Evolutionary conservation across 805 yeast genomes (phyloP), one percentile per base, ranked within the genome.

Genomic region (Suhomyces kilbournensis): DNA sequence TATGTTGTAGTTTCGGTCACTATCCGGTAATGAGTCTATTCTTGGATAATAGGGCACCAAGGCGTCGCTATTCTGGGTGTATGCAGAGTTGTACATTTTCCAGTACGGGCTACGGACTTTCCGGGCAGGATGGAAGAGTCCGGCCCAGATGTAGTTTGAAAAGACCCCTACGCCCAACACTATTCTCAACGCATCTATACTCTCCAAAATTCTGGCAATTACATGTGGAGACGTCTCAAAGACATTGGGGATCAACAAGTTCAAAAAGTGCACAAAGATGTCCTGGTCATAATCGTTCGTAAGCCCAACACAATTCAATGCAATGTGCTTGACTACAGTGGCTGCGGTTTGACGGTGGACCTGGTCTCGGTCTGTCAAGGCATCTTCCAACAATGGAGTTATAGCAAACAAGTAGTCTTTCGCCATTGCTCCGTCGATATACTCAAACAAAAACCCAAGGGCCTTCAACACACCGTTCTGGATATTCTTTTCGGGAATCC

Each of bases 341-440:
- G 98, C 90, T 0, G 97, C 97, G 0, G 97, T 93, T 68, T 94
- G 99, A 46, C 99, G 80, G 63, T 92, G 97, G 4, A 93, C 97
- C 46, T 84, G 85, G 65, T 91, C 97, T 52, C 97, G 77, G 64
- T 92, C 96, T 0, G 89, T 88, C 28, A 94, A 70, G 0, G 98
- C 97, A 71, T 93, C 96, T 63, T 90, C 94, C 7, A 94, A 57
- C 34, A 94, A 68, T 0, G 97, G 92, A 0, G 88, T 75, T 2
- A 89, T 80, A 0, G 96, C 84, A 65, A 86, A 90, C 39, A 93
- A 77, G 62, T 94, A 94, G 62, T 90, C 96, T 25, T 82, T 79
- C 0, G 96, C 83, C 72, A 83, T 76, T n/a, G 60, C 40, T 7
- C 85, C 88, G 14, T 93, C 93, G 57, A 90, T 84, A 63, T 93